A percentile compares a stretch with the other conserved stretches of the same genome.
Conservation (phyloP, 306 rosid genomes). For the Elaeagnus macrophylla region DNA sequence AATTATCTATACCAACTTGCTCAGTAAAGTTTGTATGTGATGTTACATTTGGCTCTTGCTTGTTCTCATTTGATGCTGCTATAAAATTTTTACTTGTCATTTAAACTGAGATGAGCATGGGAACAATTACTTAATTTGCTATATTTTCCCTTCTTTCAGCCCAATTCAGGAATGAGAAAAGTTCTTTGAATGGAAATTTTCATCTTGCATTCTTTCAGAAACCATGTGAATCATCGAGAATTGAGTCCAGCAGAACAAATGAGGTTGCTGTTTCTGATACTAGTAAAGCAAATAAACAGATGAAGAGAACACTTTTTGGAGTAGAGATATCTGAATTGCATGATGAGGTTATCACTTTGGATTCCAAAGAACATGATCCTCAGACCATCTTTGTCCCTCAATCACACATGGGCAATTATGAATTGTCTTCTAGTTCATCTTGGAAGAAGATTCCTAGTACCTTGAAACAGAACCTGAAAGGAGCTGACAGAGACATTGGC, state of each 20-base stretch:
- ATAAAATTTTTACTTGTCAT: too few species aligned
- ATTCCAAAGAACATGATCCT: slow-evolving; percentile 14
- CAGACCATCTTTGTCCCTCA: slow-evolving; percentile 5
- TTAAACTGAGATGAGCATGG: too few species aligned
- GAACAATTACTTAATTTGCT: neutral
- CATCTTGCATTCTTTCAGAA: slow-evolving; percentile 15
- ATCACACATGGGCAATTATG: slow-evolving; percentile 28
- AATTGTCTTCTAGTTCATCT: slow-evolving; percentile 48
- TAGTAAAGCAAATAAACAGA: slow-evolving; percentile 9
- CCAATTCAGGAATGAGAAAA: slow-evolving; percentile 3
- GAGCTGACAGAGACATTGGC: slow-evolving; percentile 32
- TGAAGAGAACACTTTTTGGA: slow-evolving; percentile 40
- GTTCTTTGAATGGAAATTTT: slow-evolving; percentile 4
- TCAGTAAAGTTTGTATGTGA: too few species aligned
- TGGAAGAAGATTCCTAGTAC: slow-evolving; percentile 48
- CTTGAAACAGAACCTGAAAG: slow-evolving; percentile 42
- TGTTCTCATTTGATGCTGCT: too few species aligned
- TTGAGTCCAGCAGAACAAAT: slow-evolving; percentile 10
- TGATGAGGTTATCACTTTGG: slow-evolving; percentile 24
- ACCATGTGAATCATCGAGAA: slow-evolving; percentile 14
- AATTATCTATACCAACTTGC: too few species aligned
- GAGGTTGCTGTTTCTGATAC: slow-evolving; percentile 10
- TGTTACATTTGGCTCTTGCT: too few species aligned
- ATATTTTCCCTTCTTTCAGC: slow-evolving; percentile 13
- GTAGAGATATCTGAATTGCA: slow-evolving; percentile 34